A percentile compares a stretch with the other conserved stretches of the same genome.
phyloP scores from a whole-genome alignment of 495 filamentous ascomycete genomes.

The Cercophora newfieldiana region DNA sequence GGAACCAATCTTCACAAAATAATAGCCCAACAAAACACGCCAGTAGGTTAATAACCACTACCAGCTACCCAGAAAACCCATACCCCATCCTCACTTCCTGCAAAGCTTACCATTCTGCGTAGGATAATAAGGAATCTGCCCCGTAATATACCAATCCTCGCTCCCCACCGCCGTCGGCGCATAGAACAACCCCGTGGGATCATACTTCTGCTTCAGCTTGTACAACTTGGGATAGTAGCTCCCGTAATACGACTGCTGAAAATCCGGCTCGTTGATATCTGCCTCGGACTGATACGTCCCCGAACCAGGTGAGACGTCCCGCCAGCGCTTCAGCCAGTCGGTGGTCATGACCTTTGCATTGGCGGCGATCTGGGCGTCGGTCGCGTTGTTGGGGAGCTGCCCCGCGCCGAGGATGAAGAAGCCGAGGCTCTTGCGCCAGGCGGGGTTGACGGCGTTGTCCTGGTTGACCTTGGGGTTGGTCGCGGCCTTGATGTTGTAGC shows the following conservation, averaged over 20 bases:
- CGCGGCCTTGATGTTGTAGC: constrained; percentile 51
- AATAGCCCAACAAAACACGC: too few relatives aligned
- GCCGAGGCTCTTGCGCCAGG: constrained; percentile 49
- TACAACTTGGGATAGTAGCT: constrained; percentile 51
- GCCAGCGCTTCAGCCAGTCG: constrained; percentile 47
- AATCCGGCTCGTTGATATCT: constrained; percentile 58
- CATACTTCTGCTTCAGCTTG: constrained; percentile 53
- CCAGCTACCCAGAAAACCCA: too few relatives aligned
- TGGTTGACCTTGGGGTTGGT: constrained; percentile 36
- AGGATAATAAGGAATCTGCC: constrained; percentile 22
- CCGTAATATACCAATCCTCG: constrained; percentile 47
- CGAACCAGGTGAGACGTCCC: constrained; percentile 41
- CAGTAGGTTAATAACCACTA: too few relatives aligned
- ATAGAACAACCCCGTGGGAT: constrained; percentile 58
- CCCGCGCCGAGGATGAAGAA: constrained; percentile 48
- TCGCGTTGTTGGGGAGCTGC: constrained; percentile 39
- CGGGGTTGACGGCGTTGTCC: constrained; percentile 46
- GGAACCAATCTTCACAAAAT: too few relatives aligned
- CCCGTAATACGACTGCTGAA: constrained; percentile 61
- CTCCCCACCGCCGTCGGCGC: constrained; percentile 55
- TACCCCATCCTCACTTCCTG: constrained; percentile 1
- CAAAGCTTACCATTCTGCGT: constrained; percentile 44
- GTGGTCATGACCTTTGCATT: constrained; percentile 51
- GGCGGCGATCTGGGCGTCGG: constrained; percentile 39
- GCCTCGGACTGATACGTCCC: constrained; percentile 53